These are phyloP conservation scores for Diaporthe batatas DNA, from an alignment of 2,329 filamentous ascomycete genomes.

Conservation along the genomic window DNA sequence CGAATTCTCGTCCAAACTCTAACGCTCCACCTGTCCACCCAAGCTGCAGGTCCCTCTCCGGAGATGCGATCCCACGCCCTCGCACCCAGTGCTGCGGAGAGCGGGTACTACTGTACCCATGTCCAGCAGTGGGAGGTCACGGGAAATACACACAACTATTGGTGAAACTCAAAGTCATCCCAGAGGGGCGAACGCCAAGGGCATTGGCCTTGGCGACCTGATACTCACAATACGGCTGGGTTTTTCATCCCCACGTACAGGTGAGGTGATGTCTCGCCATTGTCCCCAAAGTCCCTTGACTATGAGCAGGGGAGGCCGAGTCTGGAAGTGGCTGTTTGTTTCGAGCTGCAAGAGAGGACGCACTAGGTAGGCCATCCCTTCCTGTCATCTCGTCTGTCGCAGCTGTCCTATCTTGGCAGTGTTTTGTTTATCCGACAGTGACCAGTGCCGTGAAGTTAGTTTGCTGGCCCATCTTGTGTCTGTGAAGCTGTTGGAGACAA, in stretches of 20 bases:
- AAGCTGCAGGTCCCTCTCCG: slow-evolving; percentile 26
- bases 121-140: not conserved
- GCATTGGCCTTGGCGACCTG: not conserved
- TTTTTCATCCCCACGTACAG: not conserved
- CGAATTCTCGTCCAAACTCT: slow-evolving; percentile 35
- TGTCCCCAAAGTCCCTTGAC: not conserved
- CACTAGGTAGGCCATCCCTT: not conserved
- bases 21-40: slow-evolving; percentile 5
- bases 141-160: slow-evolving; percentile 17
- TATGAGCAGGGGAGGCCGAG: slow-evolving; percentile 3
- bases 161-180: slow-evolving; percentile 40
- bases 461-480: not conserved
- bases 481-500: not conserved
- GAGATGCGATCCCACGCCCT: slow-evolving; percentile 28
- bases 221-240: slow-evolving; percentile 1
- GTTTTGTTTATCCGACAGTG: slow-evolving; percentile 15
- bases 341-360: slow-evolving; percentile 6
- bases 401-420: slow-evolving; percentile 15
- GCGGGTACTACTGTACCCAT: slow-evolving; percentile 17
- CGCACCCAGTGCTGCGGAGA: slow-evolving; percentile 12
- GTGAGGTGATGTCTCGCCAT: slow-evolving; percentile 3
- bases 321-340: slow-evolving; percentile 11
- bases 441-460: slow-evolving; percentile 18
- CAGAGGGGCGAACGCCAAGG: slow-evolving; percentile 38
- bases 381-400: slow-evolving; percentile 12